A percentile compares a stretch with the other conserved stretches of the same genome.
These are phyloP conservation scores for Haberlea rhodopensis DNA, from an alignment of 257 asterid species.

Conservation along the genomic window DNA sequence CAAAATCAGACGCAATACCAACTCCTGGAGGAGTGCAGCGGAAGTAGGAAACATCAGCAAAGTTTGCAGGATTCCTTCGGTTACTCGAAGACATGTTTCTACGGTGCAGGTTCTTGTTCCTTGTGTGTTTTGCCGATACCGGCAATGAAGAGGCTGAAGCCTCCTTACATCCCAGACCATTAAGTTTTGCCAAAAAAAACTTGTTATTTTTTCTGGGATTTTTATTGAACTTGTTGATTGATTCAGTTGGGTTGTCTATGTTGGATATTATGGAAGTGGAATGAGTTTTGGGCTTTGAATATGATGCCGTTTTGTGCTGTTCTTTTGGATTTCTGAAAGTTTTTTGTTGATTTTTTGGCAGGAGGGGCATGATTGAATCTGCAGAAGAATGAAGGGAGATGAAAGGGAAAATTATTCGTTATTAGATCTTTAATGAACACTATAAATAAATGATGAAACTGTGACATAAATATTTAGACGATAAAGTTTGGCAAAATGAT, in stretches of 20 bases:
- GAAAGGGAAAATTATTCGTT: too few species aligned
- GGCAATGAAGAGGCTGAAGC: not conserved
- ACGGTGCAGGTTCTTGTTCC: conserved; percentile 24
- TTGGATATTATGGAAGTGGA: conserved; percentile 1
- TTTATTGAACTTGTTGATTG: conserved; percentile 21
- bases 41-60: conserved; percentile 46
- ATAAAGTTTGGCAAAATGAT: not conserved
- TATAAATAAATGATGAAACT: not conserved
- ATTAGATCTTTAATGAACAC: too few species aligned
- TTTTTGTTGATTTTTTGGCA: not conserved
- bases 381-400: not conserved
- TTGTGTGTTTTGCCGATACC: conserved; percentile 19
- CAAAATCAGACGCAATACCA: conserved; percentile 53
- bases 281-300: conserved; percentile 16
- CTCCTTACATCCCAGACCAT: conserved; percentile 54
- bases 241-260: conserved; percentile 19
- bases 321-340: not conserved
- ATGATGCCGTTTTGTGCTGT: conserved; percentile 5
- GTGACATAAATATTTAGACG: not conserved
- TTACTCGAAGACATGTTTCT: conserved; percentile 20
- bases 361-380: not conserved
- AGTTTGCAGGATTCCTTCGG: conserved; percentile 35
- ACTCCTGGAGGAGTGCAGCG: conserved; percentile 69
- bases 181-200: conserved; percentile 29
- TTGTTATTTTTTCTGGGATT: conserved; percentile 34